These are phyloP conservation scores for Boletus eberwhitei DNA, from an alignment of 768 basidiomycete genomes.

Conservation along the genomic window DNA sequence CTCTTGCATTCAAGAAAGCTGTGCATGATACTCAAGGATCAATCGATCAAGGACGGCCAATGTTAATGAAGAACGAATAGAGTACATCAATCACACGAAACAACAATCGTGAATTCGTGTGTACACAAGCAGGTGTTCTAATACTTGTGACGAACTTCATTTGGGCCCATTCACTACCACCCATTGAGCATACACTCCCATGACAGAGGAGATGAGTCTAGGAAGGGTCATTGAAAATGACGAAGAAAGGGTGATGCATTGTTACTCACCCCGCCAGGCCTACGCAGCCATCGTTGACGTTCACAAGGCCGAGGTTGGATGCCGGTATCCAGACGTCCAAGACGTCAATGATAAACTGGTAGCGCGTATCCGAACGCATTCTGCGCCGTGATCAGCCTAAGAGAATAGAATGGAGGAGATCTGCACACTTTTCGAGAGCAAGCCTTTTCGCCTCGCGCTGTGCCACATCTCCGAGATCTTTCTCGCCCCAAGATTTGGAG, in stretches of 20 bases:
- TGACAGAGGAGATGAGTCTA: conserved; percentile 67
- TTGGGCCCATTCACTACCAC: conserved; percentile 44
- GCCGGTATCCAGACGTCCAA: conserved; percentile 92
- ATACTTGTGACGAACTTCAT: conserved; percentile 19
- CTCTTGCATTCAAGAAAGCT: not conserved
- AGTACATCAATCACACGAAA: conserved; percentile 7
- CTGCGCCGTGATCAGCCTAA: conserved; percentile 33
- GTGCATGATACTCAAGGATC: not conserved
- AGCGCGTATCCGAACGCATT: conserved; percentile 60
- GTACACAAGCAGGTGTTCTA: not conserved
- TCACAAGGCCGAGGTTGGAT: conserved; percentile 68
- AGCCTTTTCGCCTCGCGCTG: conserved; percentile 64
- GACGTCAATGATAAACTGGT: conserved; percentile 81
- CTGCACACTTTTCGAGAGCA: conserved; percentile 50
- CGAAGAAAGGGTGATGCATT: conserved; percentile 3
- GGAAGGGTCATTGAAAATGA: conserved; percentile 3
- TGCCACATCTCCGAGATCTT: conserved; percentile 62
- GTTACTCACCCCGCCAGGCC: conserved; percentile 78
- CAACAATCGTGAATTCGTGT: not conserved
- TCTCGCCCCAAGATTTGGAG: conserved; percentile 52
- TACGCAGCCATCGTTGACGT: conserved; percentile 79
- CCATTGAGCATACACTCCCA: conserved; percentile 72
- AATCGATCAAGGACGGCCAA: not conserved
- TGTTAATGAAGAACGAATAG: not conserved
- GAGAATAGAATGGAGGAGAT: not conserved